These are phyloP conservation scores for Kodamaea sp. DNA, from an alignment of 1,139 yeast species.

Conservation along the genomic window DNA sequence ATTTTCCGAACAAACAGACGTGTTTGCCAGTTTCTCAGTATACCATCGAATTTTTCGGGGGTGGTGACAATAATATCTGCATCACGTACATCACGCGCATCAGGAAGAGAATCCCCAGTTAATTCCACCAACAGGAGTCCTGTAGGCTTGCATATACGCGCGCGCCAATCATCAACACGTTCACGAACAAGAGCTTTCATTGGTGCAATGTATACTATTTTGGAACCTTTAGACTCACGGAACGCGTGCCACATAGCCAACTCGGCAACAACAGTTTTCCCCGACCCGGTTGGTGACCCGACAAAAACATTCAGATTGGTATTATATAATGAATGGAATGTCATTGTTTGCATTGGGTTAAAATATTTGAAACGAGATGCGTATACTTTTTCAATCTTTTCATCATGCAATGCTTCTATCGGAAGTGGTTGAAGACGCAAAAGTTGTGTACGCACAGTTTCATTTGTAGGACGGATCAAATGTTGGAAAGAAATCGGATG, in stretches of 20 bases:
- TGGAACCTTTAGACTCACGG: constrained; percentile 71
- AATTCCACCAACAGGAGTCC: constrained; percentile 77
- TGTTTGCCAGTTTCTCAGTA: constrained; percentile 97
- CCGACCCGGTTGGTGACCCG: constrained; percentile 99
- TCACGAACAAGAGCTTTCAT: constrained; percentile 98
- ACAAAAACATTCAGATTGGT: constrained; percentile 77
- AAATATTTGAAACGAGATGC: constrained; percentile 68
- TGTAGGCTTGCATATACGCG: constrained; percentile 60
- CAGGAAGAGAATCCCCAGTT: constrained; percentile 96
- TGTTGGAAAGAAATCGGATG: constrained; percentile 88
- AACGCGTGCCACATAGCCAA: constrained; percentile 97
- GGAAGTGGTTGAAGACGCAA: constrained; percentile 85
- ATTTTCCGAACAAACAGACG: constrained; percentile 89
- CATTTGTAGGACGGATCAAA: constrained; percentile 82
- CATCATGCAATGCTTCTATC: constrained; percentile 69
- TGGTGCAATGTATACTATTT: constrained; percentile 94
- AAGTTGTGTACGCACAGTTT: constrained; percentile 77
- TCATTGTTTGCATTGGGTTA: constrained; percentile 99
- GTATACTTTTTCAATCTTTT: constrained; percentile 66
- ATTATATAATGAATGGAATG: constrained; percentile 84
- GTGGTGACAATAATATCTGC: constrained; percentile 95
- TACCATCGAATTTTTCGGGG: constrained; percentile 98
- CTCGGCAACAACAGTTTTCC: constrained; percentile 96
- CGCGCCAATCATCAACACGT: constrained; percentile 93
- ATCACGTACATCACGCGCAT: constrained; percentile 75